These are phyloP conservation scores for Leccinellum rugosiceps DNA, from an alignment of 768 basidiomycete species.

Conservation along the genomic window DNA sequence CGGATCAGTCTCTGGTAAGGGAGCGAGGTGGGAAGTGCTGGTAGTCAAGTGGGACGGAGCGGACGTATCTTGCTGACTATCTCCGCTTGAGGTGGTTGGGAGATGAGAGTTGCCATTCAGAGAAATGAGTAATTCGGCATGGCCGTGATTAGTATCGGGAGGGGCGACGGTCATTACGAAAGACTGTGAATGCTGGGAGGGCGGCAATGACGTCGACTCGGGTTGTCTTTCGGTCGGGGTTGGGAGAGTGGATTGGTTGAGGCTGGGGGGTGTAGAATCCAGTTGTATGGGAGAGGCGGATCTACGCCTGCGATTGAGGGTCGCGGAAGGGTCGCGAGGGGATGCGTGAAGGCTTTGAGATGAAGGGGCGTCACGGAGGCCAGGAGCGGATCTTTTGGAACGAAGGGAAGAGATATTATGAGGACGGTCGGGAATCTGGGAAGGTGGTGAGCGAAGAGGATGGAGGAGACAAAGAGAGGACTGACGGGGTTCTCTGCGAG, in stretches of 20 bases:
- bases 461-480: constrained; percentile 1
- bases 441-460: not conserved
- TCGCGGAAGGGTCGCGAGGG: constrained; percentile 2
- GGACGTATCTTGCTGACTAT: constrained; percentile 11
- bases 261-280: not conserved
- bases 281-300: constrained; percentile 16
- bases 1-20: constrained; percentile 13
- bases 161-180: constrained; percentile 45
- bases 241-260: constrained; percentile 1
- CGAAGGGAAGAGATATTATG: constrained; percentile 12
- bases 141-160: constrained; percentile 23
- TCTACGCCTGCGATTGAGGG: constrained; percentile 5
- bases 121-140: constrained; percentile 7
- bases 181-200: constrained; percentile 33
- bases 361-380: constrained; percentile 28
- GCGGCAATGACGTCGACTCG: constrained; percentile 13
- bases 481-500: constrained; percentile 44
- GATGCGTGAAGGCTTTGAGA: constrained; percentile 17
- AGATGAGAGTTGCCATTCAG: not conserved
- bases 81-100: not conserved
- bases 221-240: constrained; percentile 20
- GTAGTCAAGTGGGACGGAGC: constrained; percentile 12
- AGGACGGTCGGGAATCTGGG: constrained; percentile 10
- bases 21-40: constrained; percentile 19
- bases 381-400: constrained; percentile 19